Percentiles rank a stretch among this genome's conserved stretches.
These are phyloP conservation scores for Nicotiana attenuata DNA, from an alignment of 257 asterid species.

Conservation along the genomic window DNA sequence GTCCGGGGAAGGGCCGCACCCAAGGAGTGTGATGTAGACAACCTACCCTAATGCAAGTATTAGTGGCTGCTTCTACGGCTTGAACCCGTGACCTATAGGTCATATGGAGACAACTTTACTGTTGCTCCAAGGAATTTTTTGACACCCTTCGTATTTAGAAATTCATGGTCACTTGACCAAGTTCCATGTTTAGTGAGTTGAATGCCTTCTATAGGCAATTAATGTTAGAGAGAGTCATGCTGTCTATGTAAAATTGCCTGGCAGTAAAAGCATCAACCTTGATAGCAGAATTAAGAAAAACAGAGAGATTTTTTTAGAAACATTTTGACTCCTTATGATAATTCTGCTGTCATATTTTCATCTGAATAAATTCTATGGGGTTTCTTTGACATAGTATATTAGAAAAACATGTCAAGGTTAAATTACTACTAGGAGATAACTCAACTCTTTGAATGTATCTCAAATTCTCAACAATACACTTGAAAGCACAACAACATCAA, in stretches of 20 bases:
- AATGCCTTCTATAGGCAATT: neutral
- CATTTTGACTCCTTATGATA: neutral
- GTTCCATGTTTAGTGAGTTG: neutral
- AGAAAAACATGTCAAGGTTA: no score
- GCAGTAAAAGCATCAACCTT: no score
- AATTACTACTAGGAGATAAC: neutral
- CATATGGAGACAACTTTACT: no score
- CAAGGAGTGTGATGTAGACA: no score
- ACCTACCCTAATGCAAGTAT: no score
- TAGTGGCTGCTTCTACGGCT: no score
- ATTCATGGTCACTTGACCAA: neutral
- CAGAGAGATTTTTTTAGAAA: no score
- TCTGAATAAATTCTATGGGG: neutral
- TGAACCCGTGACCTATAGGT: no score
- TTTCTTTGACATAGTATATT: neutral
- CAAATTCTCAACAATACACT: neutral
- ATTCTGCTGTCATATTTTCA: neutral
- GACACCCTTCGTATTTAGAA: neutral
- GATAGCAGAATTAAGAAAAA: no score
- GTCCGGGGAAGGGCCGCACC: no score
- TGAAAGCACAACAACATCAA: neutral
- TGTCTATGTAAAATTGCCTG: no score
- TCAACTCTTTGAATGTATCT: neutral
- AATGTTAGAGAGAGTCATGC: neutral
- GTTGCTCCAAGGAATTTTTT: neutral